A percentile compares a stretch with the other conserved stretches of the same genome.
These are phyloP conservation scores for Histomonas meleagridis DNA, from an alignment of 208 protist species.

Conservation along the genomic window DNA sequence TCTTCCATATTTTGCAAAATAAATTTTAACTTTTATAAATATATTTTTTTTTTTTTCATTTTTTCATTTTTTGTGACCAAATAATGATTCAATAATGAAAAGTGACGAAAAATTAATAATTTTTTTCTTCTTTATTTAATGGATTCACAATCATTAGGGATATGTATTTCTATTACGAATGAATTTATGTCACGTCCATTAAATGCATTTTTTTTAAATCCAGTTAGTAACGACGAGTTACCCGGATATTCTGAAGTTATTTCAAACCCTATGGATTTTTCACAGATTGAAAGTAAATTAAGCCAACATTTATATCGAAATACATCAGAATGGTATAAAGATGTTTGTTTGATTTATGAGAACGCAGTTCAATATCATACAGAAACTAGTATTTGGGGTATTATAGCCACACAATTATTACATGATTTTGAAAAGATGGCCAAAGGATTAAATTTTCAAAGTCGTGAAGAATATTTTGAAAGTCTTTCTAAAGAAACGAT, in stretches of 20 bases:
- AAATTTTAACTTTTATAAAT: no score
- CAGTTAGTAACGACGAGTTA: neutral
- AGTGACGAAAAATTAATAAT: no score
- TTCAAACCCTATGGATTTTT: neutral
- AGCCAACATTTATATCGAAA: neutral
- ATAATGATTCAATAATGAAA: no score
- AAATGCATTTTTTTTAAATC: neutral
- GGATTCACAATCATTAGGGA: neutral
- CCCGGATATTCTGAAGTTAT: neutral
- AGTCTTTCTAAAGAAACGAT: neutral
- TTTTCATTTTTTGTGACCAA: no score
- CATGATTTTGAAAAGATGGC: neutral
- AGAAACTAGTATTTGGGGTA: neutral
- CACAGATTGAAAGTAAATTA: neutral
- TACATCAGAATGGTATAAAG: slow-evolving; percentile 11
- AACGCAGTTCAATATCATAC: slow-evolving; percentile 31
- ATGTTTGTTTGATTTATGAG: neutral
- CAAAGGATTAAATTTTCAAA: neutral
- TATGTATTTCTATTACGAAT: neutral
- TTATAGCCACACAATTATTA: neutral
- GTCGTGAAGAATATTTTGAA: neutral
- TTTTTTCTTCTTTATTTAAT: no score
- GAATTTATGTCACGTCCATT: neutral
- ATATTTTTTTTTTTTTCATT: no score
- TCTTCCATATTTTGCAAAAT: slow-evolving; percentile 7